A percentile compares a stretch with the other conserved stretches of the same genome.
These are phyloP conservation scores for Shiraia sp. DNA, from an alignment of 2,329 filamentous ascomycete species.

Conservation along the genomic window DNA sequence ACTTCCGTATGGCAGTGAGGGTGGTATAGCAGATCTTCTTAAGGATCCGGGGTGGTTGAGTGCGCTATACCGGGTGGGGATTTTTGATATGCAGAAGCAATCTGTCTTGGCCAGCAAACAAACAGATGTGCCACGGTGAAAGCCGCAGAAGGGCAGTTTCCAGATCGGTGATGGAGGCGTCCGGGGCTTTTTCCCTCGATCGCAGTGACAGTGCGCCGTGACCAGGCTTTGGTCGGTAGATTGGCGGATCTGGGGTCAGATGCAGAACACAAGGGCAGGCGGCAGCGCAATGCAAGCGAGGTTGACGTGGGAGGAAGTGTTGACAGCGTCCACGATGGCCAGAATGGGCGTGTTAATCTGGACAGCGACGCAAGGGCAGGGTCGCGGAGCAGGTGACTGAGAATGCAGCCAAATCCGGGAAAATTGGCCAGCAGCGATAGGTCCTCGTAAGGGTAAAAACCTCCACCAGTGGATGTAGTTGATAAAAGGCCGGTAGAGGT, in stretches of 20 bases:
- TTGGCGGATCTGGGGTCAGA: constrained; percentile 28
- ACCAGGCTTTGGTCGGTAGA: constrained; percentile 27
- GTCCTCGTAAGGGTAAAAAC: constrained; percentile 16
- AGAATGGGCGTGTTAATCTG: constrained; percentile 35
- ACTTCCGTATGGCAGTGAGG: constrained; percentile 13
- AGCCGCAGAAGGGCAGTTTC: constrained; percentile 15
- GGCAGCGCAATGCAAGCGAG: constrained; percentile 23
- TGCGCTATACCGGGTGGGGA: constrained; percentile 15
- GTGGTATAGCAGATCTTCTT: constrained; percentile 26
- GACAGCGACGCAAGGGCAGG: constrained; percentile 36
- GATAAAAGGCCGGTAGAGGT: constrained; percentile 29
- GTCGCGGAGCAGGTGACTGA: constrained; percentile 29
- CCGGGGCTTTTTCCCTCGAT: constrained; percentile 13
- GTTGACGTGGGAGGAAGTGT: constrained; percentile 21
- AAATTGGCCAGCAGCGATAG: constrained; percentile 28
- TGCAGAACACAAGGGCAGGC: constrained; percentile 21
- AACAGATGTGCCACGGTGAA: constrained; percentile 34
- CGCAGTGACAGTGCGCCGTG: constrained; percentile 26
- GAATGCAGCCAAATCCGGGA: constrained; percentile 27
- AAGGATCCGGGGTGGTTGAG: constrained; percentile 20
- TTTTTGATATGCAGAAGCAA: constrained; percentile 35
- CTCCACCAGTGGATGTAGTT: constrained; percentile 36
- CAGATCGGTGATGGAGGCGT: constrained; percentile 9
- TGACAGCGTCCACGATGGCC: constrained; percentile 23
- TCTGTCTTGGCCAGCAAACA: constrained; percentile 46